These are phyloP conservation scores for Paxillus ammoniavirescens DNA, from an alignment of 768 basidiomycete species.

Conservation along the genomic window DNA sequence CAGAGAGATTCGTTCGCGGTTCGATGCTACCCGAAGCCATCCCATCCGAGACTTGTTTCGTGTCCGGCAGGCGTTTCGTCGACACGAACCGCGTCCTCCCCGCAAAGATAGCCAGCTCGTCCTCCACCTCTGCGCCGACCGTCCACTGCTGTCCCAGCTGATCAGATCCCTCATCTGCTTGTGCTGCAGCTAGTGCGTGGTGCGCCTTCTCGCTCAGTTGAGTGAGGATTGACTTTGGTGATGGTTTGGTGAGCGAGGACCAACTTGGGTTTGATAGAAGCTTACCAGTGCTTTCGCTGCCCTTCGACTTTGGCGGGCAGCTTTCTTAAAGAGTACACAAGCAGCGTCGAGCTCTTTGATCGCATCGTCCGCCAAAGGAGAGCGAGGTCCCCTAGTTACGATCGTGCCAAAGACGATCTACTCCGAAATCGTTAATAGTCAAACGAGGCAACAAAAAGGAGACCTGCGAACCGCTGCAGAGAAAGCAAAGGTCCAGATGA, in stretches of 20 bases:
- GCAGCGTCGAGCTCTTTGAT: constrained; percentile 70
- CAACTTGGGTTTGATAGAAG: not conserved
- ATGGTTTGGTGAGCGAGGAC: constrained; percentile 1
- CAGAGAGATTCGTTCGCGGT: not conserved
- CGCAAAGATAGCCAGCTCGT: constrained; percentile 68
- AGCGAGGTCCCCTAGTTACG: constrained; percentile 69
- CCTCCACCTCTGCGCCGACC: constrained; percentile 51
- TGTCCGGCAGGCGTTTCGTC: constrained; percentile 34
- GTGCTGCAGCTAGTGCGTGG: constrained; percentile 45
- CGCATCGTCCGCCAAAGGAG: constrained; percentile 63
- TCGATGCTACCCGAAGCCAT: not conserved
- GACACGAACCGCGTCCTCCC: constrained; percentile 66
- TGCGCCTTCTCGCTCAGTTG: constrained; percentile 67
- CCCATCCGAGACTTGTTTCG: constrained; percentile 10
- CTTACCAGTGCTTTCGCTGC: constrained; percentile 66
- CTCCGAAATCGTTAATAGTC: constrained; percentile 1
- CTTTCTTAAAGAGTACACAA: constrained; percentile 62
- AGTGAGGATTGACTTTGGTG: constrained; percentile 52
- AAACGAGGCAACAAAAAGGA: not conserved
- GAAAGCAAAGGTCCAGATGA: constrained; percentile 61
- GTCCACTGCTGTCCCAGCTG: constrained; percentile 45
- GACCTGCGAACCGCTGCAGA: constrained; percentile 45
- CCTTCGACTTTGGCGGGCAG: constrained; percentile 54
- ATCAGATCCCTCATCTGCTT: constrained; percentile 32
- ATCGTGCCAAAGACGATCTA: constrained; percentile 80